Evolutionary conservation across 2,329 filamentous ascomycete genomes (phyloP).

Genomic region (Rhinocladiella mackenziei): DNA sequence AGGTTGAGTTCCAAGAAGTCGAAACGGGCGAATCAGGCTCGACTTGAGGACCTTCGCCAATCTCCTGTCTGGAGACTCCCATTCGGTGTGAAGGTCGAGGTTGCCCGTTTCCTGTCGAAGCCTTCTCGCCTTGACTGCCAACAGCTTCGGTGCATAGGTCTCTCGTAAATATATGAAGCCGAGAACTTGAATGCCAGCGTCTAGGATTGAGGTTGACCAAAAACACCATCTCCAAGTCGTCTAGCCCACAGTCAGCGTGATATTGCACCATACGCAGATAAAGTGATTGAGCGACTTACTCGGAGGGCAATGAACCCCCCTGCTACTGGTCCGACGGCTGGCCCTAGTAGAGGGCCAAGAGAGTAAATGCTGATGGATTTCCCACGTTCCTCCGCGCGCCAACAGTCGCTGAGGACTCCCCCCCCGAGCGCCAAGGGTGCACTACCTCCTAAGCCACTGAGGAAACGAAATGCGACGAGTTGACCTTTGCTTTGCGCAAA

Average conservation of each 20-base stretch:
- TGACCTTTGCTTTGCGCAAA: conserved; percentile 51
- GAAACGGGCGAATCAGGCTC: conserved; percentile 51
- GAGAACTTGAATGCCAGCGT: conserved; percentile 57
- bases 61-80: conserved; percentile 32
- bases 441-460: conserved; percentile 57
- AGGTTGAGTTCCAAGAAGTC: conserved; percentile 52
- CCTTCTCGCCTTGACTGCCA: conserved; percentile 55
- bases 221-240: conserved; percentile 72
- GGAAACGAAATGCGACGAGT: conserved; percentile 56
- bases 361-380: conserved; percentile 61
- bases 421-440: conserved; percentile 52
- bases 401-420: conserved; percentile 55
- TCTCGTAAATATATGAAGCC: conserved; percentile 62
- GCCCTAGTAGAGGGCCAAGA: conserved; percentile 61
- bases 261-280: no score
- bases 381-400: conserved; percentile 59
- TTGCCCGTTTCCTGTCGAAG: conserved; percentile 42
- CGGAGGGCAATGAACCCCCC: conserved; percentile 62
- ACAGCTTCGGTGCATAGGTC: conserved; percentile 62
- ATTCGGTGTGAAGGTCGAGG: conserved; percentile 38
- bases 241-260: no score
- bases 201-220: conserved; percentile 61
- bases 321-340: conserved; percentile 61
- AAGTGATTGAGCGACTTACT: no score
- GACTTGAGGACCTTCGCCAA: conserved; percentile 27